Evolutionary conservation across 1,284 basidiomycete genomes (phyloP), one percentile per base, ranked within the genome.

Genomic region (Ceratobasidium papillatum): DNA sequence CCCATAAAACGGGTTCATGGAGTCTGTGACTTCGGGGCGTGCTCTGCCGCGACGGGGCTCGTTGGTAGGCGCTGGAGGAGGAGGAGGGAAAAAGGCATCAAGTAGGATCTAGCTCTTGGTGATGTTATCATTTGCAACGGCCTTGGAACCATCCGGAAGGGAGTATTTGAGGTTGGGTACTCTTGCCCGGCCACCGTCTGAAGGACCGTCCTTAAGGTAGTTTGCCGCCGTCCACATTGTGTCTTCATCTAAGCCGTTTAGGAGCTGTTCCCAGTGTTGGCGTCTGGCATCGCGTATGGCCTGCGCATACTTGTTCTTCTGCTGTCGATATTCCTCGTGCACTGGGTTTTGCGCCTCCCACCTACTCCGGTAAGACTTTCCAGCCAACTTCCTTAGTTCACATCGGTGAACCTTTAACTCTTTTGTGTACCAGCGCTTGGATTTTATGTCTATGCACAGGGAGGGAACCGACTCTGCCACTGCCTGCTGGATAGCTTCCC

Each of bases 21-120:
- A 41, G 38, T n/a, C n/a, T n/a, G n/a, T n/a, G n/a, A n/a, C n/a
- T n/a, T n/a, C n/a, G n/a, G n/a, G n/a, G n/a, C n/a, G n/a, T n/a
- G n/a, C n/a, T n/a, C 1, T 74, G 2, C 2, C 12, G 43, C 2
- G 43, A 14, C 43, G 43, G 43, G 43, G 43, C 1, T 7, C 17
- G 41, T 65, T 22, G 14, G 7, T 43, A 17, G 41, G 17, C 7
- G 43, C 2, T 9, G 51, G 14, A 2, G 22, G 17, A 9, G 51
- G 74, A 9, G 64, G 49, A 25, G 74, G 76, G 76, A 76, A 76
- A 61, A 75, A 76, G 2, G 76, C 51, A 3, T 64, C 30, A 1
- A 49, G 47, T 4, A 76, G 36, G 11, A 73, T 34, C 3, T 38
- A 3, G 22, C 75, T 32, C 54, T 76, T 76, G 3, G 34, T 66